These are phyloP conservation scores for Marchantia paleacea DNA, from an alignment of 225 moss, liverwort and hornwort species.

Conservation along the genomic window DNA sequence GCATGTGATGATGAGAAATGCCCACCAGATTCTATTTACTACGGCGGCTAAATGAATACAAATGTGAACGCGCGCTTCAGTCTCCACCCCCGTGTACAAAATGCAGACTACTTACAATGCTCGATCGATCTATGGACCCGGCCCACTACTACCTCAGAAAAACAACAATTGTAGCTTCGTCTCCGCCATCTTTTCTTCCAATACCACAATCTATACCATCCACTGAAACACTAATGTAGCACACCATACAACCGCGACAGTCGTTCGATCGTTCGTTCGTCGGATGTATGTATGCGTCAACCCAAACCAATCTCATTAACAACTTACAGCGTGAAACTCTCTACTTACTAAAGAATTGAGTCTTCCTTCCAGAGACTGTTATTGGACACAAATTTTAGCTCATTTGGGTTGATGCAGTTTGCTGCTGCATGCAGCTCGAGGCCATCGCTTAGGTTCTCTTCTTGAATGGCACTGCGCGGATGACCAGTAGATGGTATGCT, in stretches of 20 bases:
- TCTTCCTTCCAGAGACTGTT: conserved; percentile 14
- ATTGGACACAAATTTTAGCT: conserved; percentile 10
- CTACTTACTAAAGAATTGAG: not conserved
- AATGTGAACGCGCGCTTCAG: not conserved
- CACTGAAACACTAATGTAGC: not conserved
- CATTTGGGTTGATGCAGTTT: not conserved
- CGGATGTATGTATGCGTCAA: not conserved
- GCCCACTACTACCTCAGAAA: not conserved
- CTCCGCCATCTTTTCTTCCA: not conserved
- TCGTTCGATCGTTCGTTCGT: too few species aligned
- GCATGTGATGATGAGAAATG: not conserved
- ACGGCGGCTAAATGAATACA: conserved; percentile 6
- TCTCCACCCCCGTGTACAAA: conserved; percentile 13
- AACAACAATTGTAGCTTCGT: not conserved
- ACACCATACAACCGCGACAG: not conserved
- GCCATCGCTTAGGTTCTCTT: conserved; percentile 7
- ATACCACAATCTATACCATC: not conserved
- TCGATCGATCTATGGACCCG: conserved; percentile 2
- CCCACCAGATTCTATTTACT: not conserved
- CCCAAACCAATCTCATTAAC: conserved; percentile 16
- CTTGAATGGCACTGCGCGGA: conserved; percentile 37
- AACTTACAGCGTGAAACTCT: not conserved
- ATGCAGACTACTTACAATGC: not conserved
- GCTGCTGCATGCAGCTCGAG: not conserved
- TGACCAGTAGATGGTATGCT: conserved; percentile 38